Base-by-base conservation (phyloP, 2,329 filamentous ascomycete genomes). In the Ascochyta koolunga region DNA sequence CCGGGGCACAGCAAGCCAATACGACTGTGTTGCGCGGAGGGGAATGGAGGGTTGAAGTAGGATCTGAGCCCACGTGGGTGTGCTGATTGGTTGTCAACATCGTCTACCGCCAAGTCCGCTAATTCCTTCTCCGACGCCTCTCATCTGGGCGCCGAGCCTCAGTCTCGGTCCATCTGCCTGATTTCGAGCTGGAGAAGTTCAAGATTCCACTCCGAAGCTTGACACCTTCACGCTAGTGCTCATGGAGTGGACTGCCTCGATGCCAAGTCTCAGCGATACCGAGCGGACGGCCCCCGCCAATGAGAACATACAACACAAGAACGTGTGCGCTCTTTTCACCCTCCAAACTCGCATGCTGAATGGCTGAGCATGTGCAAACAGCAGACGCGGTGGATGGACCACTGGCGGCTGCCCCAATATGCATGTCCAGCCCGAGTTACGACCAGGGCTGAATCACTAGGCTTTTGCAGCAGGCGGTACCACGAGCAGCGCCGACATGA, bases 271-370 rank as follows among this genome's bases (percentile, higher is more conserved):
- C 51, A 54, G 51, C 36, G 39, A 50, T 54, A 15, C 31, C 40
- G 41, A 45, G 51, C 36, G 41, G 45, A 46, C 36, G 6, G 16
- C 19, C 35, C 33, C 42, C 25, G n/a, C 60, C 63, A 66, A 62
- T 64, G 24, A 49, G 15, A 53, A 24, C 18, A n/a, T 27, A 16
- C 54, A 47, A 32, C 40, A 19, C 43, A 53, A 42, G 35, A 55
- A 54, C 61, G 64, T 61, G 61, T 63, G 50, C 58, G 50, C 50
- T 48, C 36, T 40, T 40, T 50, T 52, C 54, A 53, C 41, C 27
- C 47, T 54, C 41, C 38, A 44, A 33, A 7, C 37, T 58, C 43
- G 41, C 48, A 10, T 29, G 45, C 39, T 58, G 37, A 56, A 47
- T 61, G 58, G 60, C 56, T 44, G 47, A 48, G 41, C 19, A 43